Conservation (phyloP, 805 yeast species). For the Ogataea siamensis region DNA sequence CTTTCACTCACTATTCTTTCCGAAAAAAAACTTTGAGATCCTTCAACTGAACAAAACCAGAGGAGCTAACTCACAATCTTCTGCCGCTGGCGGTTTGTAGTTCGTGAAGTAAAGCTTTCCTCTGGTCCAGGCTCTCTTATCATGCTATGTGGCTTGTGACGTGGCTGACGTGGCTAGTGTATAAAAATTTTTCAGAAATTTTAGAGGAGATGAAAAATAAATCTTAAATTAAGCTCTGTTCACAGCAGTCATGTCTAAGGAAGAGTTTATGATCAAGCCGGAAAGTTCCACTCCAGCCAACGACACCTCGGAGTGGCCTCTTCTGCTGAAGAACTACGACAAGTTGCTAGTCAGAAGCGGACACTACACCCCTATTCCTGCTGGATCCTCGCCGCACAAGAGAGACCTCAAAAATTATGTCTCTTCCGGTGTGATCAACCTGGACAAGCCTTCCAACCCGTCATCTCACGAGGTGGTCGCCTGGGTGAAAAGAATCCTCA, state of each 20-base stretch:
- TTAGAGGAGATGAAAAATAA: constrained; percentile 10
- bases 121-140: background rate
- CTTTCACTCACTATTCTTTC: too few relatives aligned
- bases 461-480: constrained; percentile 99
- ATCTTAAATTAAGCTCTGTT: constrained; percentile 5
- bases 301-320: constrained; percentile 94
- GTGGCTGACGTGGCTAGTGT: constrained; percentile 9
- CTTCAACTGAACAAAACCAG: too few relatives aligned
- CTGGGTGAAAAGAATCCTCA: constrained; percentile 94
- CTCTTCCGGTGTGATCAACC: constrained; percentile 92
- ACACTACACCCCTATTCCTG: constrained; percentile 96
- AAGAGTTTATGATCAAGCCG: constrained; percentile 74
- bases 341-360: constrained; percentile 92
- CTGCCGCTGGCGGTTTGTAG: too few relatives aligned
- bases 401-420: constrained; percentile 89
- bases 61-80: too few relatives aligned
- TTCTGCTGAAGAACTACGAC: constrained; percentile 90
- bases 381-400: constrained; percentile 91
- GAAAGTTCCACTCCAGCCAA: constrained; percentile 73
- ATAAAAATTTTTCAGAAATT: constrained; percentile 14
- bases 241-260: constrained; percentile 35
- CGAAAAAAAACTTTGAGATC: too few relatives aligned
- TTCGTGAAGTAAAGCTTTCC: background rate
- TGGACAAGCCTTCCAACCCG: constrained; percentile 98
- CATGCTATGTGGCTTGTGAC: background rate